Base-by-base conservation (phyloP, 768 basidiomycete genomes). In the Coprinellus aureogranulatus region DNA sequence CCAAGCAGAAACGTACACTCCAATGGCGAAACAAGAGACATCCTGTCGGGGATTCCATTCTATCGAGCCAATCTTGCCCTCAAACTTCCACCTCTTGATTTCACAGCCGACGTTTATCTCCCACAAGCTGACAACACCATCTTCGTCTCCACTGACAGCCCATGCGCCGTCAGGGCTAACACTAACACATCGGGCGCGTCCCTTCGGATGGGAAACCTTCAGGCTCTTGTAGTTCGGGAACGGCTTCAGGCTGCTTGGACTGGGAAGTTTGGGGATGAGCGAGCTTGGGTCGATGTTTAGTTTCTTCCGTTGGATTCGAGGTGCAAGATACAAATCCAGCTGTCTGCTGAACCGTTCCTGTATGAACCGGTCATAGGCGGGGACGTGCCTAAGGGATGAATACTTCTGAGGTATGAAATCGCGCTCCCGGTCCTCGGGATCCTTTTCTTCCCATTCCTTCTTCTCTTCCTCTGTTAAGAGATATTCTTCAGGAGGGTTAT, bases 401-500 rank as follows among this genome's bases (percentile, higher is more conserved):
- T 90, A 87, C 74, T 96, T 96, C 71, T 88, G 80, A 27, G 97
- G 92, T 37, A 97, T 81, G 73, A 89, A 94, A 67, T 96, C 87
- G 54, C 83, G 84, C 70, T 94, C 90, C 61, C 94, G 84, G 68
- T 98, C 94, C 70, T 95, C 94, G 53, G 87, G 83, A 57, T 97
- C 94, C 37, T 79, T 79, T 37, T 77, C 83, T 65, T 93, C 87
- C 90, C 93, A 98, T 65, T 85, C 82, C 61, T 85, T 81, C 55
- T 83, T 84, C 70, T 98, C 96, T 60, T 83, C 81, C 51, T 87
- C 85, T 1, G 90, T 88, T 4, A 91, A 92, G 8, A 99, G 81
- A 71, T 98, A 98, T 75, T 99, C 97, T 65, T 88, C 92, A 5
- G 97, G 97, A 30, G 97, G 97, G 68, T 99, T 99, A 72, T 98